Conservation (phyloP, 2,329 filamentous ascomycete genomes). For the Fusarium mundagurra region DNA sequence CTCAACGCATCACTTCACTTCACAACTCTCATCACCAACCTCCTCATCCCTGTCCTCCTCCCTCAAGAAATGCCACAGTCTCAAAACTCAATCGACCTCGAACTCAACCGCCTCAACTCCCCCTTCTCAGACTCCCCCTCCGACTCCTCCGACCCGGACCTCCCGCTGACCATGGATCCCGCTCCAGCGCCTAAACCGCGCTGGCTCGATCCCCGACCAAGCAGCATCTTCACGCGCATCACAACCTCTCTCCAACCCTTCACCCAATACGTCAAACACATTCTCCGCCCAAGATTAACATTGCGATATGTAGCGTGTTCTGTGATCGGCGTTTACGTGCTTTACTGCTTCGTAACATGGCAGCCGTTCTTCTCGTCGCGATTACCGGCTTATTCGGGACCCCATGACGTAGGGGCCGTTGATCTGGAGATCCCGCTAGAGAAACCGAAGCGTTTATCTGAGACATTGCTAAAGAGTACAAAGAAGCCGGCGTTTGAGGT, state of each 20-base stretch:
- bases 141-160: conserved; percentile 32
- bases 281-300: conserved; percentile 47
- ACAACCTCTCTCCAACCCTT: conserved; percentile 22
- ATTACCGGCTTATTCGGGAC: conserved; percentile 56
- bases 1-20: background rate
- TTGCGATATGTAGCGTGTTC: conserved; percentile 48
- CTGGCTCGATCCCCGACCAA: conserved; percentile 36
- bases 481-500: conserved; percentile 56
- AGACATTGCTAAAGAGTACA: conserved; percentile 48
- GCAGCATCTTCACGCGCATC: conserved; percentile 14
- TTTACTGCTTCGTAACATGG: conserved; percentile 53
- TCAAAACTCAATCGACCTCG: conserved; percentile 9
- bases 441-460: conserved; percentile 44
- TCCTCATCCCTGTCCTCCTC: background rate
- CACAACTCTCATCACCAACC: background rate
- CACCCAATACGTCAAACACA: conserved; percentile 4
- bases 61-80: conserved; percentile 19
- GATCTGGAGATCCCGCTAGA: conserved; percentile 58
- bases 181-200: conserved; percentile 29
- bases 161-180: conserved; percentile 29
- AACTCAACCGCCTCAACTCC: conserved; percentile 22
- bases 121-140: conserved; percentile 6
- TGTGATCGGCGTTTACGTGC: conserved; percentile 46
- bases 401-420: conserved; percentile 56
- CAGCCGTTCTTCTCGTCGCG: conserved; percentile 56